These are phyloP conservation scores for Apiospora sp. DNA, from an alignment of 2,329 filamentous ascomycete genomes.

Conservation along the genomic window DNA sequence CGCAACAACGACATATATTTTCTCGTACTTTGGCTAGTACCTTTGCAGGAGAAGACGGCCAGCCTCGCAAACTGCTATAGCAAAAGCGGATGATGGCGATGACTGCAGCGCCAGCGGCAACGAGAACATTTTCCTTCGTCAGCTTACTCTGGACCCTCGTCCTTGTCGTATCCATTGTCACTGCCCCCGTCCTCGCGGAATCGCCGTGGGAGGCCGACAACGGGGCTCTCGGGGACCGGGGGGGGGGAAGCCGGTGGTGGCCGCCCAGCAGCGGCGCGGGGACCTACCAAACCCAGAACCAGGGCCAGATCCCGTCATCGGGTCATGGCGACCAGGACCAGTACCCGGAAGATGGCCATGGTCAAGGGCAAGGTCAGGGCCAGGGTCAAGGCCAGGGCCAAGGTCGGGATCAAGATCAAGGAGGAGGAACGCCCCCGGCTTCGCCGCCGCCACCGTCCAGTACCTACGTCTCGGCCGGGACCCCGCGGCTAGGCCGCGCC, in stretches of 20 bases:
- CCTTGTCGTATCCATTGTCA: neutral
- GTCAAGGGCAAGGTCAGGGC: neutral
- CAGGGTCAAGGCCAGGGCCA: neutral
- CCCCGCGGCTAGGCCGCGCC: constrained; percentile 25
- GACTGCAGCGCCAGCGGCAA: neutral
- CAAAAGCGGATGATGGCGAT: neutral
- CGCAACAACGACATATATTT: neutral
- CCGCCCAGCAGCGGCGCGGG: neutral
- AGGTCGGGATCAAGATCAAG: neutral
- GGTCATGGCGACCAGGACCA: neutral
- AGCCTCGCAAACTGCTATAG: neutral
- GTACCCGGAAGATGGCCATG: no score
- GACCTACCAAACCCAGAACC: neutral
- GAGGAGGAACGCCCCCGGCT: neutral
- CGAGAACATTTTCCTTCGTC: neutral
- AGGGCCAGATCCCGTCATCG: neutral
- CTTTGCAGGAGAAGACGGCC: neutral
- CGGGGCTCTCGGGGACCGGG: neutral
- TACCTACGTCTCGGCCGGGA: constrained; percentile 39
- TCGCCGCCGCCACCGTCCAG: constrained; percentile 34
- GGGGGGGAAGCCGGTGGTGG: neutral
- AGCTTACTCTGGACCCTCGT: neutral
- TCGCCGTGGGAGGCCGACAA: neutral
- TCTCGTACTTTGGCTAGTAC: neutral
- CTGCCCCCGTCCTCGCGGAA: neutral